Evolutionary conservation across 2,329 filamentous ascomycete genomes (phyloP).

Genomic region (Penicillium sp.): DNA sequence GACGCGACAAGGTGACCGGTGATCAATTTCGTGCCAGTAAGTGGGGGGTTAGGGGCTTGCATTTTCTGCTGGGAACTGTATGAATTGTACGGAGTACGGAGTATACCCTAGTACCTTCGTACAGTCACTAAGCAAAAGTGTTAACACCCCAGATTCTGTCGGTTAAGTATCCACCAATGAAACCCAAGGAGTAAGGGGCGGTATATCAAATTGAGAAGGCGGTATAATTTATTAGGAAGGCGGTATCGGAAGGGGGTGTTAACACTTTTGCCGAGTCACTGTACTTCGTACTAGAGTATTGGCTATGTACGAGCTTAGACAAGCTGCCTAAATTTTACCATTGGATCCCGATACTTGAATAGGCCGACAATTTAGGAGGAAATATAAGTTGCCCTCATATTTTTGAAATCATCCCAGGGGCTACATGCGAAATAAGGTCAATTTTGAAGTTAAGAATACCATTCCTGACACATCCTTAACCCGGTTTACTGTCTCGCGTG

Average conservation of each 20-base stretch:
- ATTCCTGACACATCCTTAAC: constrained; percentile 9
- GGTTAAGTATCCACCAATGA: no score
- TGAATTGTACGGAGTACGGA: no score
- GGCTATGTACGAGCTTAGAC: not conserved
- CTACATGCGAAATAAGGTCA: not conserved
- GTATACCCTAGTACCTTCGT: not conserved
- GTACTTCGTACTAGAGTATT: not conserved
- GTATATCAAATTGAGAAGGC: no score
- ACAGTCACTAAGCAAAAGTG: no score
- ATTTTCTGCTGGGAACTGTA: constrained; percentile 4
- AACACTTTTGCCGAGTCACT: no score
- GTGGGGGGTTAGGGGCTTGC: constrained; percentile 1
- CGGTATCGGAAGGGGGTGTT: no score
- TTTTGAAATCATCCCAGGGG: not conserved
- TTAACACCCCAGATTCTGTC: no score
- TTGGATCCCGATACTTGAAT: not conserved
- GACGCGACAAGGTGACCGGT: constrained; percentile 2
- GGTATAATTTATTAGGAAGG: no score
- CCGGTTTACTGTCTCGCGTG: constrained; percentile 9
- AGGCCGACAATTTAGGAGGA: not conserved
- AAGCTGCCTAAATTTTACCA: not conserved
- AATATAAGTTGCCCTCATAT: not conserved
- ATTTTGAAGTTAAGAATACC: constrained; percentile 2
- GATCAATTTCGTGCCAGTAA: constrained; percentile 3
- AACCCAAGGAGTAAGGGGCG: no score